Conservation (phyloP, 1,284 basidiomycete genomes). For the Cryptococcus maquisensis region DNA sequence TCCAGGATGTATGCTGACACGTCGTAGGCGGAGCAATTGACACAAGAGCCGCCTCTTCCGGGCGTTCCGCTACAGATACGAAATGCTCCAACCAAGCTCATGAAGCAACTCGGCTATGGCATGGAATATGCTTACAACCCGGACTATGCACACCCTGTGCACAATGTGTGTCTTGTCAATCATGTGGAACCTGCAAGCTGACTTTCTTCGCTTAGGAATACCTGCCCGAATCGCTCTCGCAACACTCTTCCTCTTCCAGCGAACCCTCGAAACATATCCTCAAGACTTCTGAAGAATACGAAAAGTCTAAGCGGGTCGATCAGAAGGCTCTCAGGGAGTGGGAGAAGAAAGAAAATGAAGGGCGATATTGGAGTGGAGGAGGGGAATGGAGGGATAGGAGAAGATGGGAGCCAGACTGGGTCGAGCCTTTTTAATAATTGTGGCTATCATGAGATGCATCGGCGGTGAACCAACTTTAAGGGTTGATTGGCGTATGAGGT, state of each 20-base stretch:
- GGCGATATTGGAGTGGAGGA: conserved; percentile 29
- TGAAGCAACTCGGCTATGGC: conserved; percentile 75
- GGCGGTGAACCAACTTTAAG: no score
- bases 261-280: conserved; percentile 49
- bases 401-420: no score
- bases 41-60: conserved; percentile 50
- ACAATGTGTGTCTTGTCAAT: conserved; percentile 56
- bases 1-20: neutral
- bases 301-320: conserved; percentile 64
- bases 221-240: conserved; percentile 49
- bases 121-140: conserved; percentile 76
- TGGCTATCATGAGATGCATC: no score
- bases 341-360: conserved; percentile 65
- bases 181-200: neutral
- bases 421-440: no score
- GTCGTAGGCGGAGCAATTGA: conserved; percentile 59
- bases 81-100: conserved; percentile 80
- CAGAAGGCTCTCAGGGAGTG: conserved; percentile 65
- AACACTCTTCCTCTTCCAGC: conserved; percentile 32
- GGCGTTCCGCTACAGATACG: conserved; percentile 67
- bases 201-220: conserved; percentile 44
- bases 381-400: no score
- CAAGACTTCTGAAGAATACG: conserved; percentile 56
- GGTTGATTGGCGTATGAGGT: no score
- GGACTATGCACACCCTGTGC: conserved; percentile 67